Evolutionary conservation across 129 eudicot species (phyloP).

Genomic region (Scalesia atractyloides): DNA sequence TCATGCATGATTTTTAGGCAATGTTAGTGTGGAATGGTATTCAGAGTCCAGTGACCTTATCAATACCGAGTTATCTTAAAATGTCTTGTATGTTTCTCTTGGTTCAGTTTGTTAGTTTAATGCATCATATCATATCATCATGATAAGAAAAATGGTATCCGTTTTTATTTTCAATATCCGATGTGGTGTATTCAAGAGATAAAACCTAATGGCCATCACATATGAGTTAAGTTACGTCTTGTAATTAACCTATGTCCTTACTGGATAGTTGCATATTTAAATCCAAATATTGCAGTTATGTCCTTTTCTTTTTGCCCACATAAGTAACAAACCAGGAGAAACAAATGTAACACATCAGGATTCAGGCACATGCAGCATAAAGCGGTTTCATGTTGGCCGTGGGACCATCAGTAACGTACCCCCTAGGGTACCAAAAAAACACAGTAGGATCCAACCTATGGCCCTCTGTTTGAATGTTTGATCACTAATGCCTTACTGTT

Average conservation of each 20-base stretch:
- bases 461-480: not conserved
- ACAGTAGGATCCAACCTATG: not conserved
- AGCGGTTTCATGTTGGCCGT: not conserved
- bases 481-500: slow-evolving; percentile 1
- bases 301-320: not conserved
- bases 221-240: slow-evolving; percentile 13
- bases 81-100: not conserved
- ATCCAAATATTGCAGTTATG: slow-evolving; percentile 11
- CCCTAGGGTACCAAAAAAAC: not conserved
- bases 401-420: not conserved
- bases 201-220: slow-evolving; percentile 11
- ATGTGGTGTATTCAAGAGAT: not conserved
- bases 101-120: not conserved
- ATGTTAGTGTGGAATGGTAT: slow-evolving; percentile 6
- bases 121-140: slow-evolving; percentile 2
- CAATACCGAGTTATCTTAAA: not conserved
- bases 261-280: not conserved
- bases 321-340: not conserved
- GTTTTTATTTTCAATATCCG: not conserved
- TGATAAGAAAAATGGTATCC: slow-evolving; percentile 4
- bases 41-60: slow-evolving; percentile 1
- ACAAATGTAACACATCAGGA: not conserved
- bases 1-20: not conserved
- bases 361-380: not conserved
- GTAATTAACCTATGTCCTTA: slow-evolving; percentile 10